Conservation (phyloP, 2,329 filamentous ascomycete genomes). For the Xylaria hypoxylon region DNA sequence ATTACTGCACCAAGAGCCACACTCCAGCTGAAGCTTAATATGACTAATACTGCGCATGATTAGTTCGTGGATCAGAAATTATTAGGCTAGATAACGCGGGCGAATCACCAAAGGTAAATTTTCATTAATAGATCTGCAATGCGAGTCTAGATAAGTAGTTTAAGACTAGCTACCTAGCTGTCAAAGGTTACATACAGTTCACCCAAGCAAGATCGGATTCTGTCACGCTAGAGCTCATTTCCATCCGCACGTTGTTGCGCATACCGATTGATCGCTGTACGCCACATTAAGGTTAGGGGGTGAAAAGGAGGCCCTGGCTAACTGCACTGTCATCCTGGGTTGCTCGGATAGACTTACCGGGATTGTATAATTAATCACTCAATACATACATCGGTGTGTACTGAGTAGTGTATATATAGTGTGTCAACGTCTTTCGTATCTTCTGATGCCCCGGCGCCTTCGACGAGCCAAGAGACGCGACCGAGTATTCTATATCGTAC, state of each 20-base stretch:
- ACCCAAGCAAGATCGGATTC: not conserved
- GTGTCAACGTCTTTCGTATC: not conserved
- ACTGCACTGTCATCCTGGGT: not conserved
- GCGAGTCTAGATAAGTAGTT: not conserved
- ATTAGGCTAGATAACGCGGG: too few relatives aligned
- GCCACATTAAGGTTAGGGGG: not conserved
- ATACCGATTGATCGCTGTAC: not conserved
- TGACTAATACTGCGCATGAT: too few relatives aligned
- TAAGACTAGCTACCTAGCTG: too few relatives aligned
- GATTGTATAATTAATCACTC: conserved; percentile 13
- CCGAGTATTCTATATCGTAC: not conserved
- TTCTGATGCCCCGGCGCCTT: not conserved
- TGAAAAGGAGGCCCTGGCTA: not conserved
- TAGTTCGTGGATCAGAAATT: too few relatives aligned
- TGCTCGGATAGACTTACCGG: conserved; percentile 5
- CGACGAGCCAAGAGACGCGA: conserved; percentile 1
- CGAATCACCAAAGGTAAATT: too few relatives aligned
- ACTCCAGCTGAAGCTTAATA: too few relatives aligned
- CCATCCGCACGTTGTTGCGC: too few relatives aligned
- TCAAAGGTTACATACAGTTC: not conserved
- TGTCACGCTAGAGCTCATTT: too few relatives aligned
- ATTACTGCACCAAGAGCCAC: too few relatives aligned
- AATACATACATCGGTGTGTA: not conserved
- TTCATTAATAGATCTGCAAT: not conserved
- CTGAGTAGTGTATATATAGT: not conserved